Evolutionary conservation across 2,329 filamentous ascomycete genomes (phyloP).

Genomic region (Sclerotinia subarctica): DNA sequence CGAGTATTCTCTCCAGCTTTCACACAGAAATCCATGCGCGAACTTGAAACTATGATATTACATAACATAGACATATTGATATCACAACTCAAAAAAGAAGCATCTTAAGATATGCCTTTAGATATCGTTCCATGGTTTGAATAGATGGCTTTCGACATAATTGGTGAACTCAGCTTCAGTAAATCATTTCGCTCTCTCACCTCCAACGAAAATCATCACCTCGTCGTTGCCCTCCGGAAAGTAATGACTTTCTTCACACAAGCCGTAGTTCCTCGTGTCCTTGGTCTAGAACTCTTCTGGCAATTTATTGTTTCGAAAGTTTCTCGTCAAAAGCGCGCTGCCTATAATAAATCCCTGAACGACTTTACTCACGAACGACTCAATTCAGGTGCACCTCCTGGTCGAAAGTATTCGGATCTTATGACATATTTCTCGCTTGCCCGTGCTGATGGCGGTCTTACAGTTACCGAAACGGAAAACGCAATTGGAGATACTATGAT

Average conservation of each 20-base stretch:
- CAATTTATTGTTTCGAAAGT: background rate
- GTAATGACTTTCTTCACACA: background rate
- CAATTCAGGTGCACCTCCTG: background rate
- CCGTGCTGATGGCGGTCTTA: background rate
- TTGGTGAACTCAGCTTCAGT: background rate
- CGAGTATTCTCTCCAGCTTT: background rate
- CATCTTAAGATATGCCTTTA: background rate
- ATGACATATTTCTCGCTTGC: background rate
- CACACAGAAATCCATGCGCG: constrained; percentile 5
- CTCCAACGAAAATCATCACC: background rate
- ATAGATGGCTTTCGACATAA: background rate
- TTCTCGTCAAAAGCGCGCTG: background rate
- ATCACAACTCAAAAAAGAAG: background rate
- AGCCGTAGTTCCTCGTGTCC: background rate
- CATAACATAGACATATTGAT: background rate
- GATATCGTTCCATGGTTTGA: background rate
- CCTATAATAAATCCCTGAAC: background rate
- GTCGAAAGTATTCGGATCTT: background rate
- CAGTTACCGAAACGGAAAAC: background rate
- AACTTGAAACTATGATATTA: constrained; percentile 3
- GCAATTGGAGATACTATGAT: background rate
- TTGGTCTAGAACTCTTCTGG: background rate
- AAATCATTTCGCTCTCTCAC: background rate
- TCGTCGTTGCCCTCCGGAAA: background rate
- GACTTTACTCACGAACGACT: background rate